Conservation (phyloP, 192 early-diverging fungal species). For the Coemansia brasiliensis region DNA sequence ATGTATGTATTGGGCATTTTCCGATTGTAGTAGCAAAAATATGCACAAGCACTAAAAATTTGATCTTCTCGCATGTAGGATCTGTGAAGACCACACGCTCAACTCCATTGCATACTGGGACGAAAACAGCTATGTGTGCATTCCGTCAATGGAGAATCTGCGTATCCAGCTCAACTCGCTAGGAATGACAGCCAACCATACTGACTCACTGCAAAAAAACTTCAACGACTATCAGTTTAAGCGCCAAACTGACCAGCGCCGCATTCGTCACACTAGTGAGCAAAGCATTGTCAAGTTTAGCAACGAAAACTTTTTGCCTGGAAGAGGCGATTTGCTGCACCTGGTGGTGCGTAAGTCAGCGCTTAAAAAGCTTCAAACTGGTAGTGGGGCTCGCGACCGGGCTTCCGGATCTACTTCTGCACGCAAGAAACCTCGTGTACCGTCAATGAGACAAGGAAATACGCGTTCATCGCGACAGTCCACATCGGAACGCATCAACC, state of each 20-base stretch:
- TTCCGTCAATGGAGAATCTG: conserved; percentile 43
- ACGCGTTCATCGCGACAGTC: conserved; percentile 29
- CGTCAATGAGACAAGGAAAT: conserved; percentile 26
- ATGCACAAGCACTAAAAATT: background rate
- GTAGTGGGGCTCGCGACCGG: conserved; percentile 18
- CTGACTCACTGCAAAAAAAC: conserved; percentile 53
- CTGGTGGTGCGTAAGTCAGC: conserved; percentile 50
- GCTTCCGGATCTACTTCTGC: background rate
- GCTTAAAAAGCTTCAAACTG: conserved; percentile 34
- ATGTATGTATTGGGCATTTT: no score
- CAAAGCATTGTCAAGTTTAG: conserved; percentile 42
- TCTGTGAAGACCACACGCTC: conserved; percentile 20
- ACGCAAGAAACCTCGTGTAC: conserved; percentile 30
- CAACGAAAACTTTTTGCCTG: conserved; percentile 45
- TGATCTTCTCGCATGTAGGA: conserved; percentile 11
- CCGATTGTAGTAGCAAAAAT: background rate
- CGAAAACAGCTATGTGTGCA: conserved; percentile 38
- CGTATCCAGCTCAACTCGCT: conserved; percentile 38
- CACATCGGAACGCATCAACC: conserved; percentile 32
- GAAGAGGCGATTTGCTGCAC: conserved; percentile 30
- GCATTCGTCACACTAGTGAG: conserved; percentile 49
- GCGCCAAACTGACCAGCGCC: conserved; percentile 49
- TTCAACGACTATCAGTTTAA: conserved; percentile 56
- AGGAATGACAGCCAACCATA: conserved; percentile 54
- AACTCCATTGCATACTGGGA: conserved; percentile 40